Evolutionary conservation across 169 alveolate species (phyloP).

Genomic region (Toxoplasma gondii): DNA sequence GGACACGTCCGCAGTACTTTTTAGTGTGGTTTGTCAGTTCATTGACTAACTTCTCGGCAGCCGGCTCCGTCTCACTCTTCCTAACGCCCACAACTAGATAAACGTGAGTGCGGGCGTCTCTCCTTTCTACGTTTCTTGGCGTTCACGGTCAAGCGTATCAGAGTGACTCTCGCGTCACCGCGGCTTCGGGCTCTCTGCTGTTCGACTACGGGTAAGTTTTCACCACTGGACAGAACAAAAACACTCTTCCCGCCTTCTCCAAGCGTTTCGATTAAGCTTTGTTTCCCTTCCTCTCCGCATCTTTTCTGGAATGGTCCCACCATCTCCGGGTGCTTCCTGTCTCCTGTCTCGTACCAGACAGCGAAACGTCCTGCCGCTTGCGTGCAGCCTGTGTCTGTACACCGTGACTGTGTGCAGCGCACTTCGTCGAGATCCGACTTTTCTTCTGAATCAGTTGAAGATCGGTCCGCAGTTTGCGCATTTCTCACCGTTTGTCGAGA

Average conservation of each 20-base stretch:
- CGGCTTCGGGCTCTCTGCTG: background rate
- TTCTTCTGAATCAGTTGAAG: background rate
- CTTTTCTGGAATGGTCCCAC: background rate
- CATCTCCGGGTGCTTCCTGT: no score
- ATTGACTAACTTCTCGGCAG: no score
- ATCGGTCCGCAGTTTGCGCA: background rate
- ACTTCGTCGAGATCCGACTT: background rate
- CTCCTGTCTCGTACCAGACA: no score
- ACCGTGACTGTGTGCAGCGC: background rate
- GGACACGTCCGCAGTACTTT: no score
- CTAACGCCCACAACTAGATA: no score
- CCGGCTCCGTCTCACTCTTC: no score
- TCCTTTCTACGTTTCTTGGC: no score
- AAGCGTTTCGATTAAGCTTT: background rate
- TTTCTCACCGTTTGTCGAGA: background rate
- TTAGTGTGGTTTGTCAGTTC: no score
- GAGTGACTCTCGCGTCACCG: background rate
- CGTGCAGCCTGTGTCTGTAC: slow-evolving; percentile 8
- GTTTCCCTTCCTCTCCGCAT: background rate
- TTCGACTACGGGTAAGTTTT: background rate
- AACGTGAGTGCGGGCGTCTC: no score
- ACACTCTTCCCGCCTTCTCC: background rate
- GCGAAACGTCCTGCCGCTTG: background rate
- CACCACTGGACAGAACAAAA: background rate
- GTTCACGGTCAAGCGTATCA: no score